These are phyloP conservation scores for Akanthomyces uredinophilus DNA, from an alignment of 2,329 filamentous ascomycete genomes.

Conservation along the genomic window DNA sequence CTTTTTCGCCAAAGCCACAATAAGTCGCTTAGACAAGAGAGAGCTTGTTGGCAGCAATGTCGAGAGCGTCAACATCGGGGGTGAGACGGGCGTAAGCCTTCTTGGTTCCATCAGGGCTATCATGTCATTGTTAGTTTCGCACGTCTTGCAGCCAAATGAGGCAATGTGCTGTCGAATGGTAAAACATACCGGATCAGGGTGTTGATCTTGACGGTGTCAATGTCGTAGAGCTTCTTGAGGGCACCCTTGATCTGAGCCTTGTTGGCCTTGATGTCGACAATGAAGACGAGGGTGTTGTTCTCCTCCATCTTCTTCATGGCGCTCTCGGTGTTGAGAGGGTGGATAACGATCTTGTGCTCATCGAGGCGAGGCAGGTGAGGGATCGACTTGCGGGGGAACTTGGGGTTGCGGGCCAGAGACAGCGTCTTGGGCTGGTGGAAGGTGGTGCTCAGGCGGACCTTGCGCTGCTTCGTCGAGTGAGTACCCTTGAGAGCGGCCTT, in stretches of 20 bases:
- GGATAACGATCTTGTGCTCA: conserved; percentile 94
- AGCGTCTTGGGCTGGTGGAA: conserved; percentile 99
- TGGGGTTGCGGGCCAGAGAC: conserved; percentile 80
- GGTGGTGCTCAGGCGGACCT: conserved; percentile 85
- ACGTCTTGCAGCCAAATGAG: neutral
- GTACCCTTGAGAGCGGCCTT: conserved; percentile 91
- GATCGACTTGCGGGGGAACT: conserved; percentile 96
- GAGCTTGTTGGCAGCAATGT: conserved; percentile 99
- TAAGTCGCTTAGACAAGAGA: conserved; percentile 74
- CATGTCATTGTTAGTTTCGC: conserved; percentile 16
- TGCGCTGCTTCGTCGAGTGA: conserved; percentile 75
- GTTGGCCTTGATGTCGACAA: conserved; percentile 95
- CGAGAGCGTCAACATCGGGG: conserved; percentile 93
- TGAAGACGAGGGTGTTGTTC: conserved; percentile 99
- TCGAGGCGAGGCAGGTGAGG: conserved; percentile 86
- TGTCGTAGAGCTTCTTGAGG: conserved; percentile 99
- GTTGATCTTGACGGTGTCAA: conserved; percentile 98
- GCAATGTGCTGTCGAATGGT: neutral
- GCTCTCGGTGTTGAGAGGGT: conserved; percentile 98
- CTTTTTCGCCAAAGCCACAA: conserved; percentile 17
- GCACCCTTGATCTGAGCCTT: conserved; percentile 99
- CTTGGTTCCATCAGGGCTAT: conserved; percentile 90
- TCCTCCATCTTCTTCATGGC: conserved; percentile 99
- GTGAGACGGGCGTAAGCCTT: conserved; percentile 98
- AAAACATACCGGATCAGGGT: conserved; percentile 82